Conservation (phyloP, 2,329 filamentous ascomycete genomes). For the Metarhizium robertsii region DNA sequence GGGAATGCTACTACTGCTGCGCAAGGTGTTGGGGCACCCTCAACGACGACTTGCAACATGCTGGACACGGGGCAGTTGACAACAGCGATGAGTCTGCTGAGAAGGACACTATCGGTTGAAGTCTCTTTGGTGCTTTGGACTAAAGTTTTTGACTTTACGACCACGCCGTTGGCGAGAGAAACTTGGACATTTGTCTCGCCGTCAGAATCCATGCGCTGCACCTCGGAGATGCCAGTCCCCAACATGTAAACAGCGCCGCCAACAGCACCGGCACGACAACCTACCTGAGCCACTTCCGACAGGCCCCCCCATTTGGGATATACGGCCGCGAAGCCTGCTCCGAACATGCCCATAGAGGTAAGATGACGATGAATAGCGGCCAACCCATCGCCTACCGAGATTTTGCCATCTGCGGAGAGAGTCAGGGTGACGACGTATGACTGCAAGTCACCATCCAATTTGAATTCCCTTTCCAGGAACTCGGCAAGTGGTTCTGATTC, state of each 20-base stretch:
- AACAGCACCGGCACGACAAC: slow-evolving; percentile 82
- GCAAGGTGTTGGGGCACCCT: slow-evolving; percentile 67
- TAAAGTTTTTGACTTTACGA: slow-evolving; percentile 44
- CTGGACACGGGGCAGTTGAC: slow-evolving; percentile 54
- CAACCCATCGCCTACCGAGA: slow-evolving; percentile 57
- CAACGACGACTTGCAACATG: slow-evolving; percentile 62
- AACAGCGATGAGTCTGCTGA: slow-evolving; percentile 58
- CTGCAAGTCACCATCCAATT: slow-evolving; percentile 59
- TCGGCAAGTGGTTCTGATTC: slow-evolving; percentile 44
- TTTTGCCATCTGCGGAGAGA: slow-evolving; percentile 56
- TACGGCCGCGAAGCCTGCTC: slow-evolving; percentile 79
- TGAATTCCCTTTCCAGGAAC: slow-evolving; percentile 55
- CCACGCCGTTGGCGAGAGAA: slow-evolving; percentile 46
- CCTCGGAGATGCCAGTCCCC: slow-evolving; percentile 51
- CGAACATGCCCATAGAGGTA: slow-evolving; percentile 78
- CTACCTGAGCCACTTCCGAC: slow-evolving; percentile 83
- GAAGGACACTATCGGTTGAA: slow-evolving; percentile 18
- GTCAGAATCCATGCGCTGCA: slow-evolving; percentile 10
- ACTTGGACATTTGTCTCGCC: slow-evolving; percentile 29
- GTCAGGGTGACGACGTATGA: slow-evolving; percentile 58
- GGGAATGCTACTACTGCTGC: slow-evolving; percentile 64
- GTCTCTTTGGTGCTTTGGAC: slow-evolving; percentile 33
- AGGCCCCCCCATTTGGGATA: slow-evolving; percentile 89
- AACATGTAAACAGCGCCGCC: slow-evolving; percentile 88
- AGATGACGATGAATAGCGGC: slow-evolving; percentile 70